phyloP scores from a whole-genome alignment of 2,329 filamentous ascomycete species.

The Gremmenia infestans region DNA sequence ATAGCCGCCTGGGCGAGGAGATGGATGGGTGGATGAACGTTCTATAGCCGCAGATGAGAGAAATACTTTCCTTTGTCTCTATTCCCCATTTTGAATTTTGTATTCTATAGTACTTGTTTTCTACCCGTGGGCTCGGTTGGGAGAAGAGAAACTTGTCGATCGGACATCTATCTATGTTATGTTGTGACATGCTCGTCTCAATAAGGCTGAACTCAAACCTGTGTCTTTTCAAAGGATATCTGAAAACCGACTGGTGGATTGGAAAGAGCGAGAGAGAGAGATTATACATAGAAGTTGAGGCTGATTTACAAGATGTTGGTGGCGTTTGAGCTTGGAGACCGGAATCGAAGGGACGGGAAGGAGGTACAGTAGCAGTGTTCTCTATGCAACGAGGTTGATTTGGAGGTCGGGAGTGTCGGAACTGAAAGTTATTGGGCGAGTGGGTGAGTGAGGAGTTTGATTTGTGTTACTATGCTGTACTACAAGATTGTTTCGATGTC shows the following conservation, averaged over 20 bases:
- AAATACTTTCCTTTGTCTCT: background rate
- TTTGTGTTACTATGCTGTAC: background rate
- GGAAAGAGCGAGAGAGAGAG: background rate
- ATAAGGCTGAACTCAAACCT: background rate
- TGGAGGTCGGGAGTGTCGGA: background rate
- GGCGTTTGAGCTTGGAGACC: background rate
- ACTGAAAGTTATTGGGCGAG: too few relatives aligned
- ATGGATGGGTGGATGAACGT: background rate
- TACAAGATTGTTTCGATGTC: background rate
- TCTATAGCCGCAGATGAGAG: background rate
- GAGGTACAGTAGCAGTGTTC: background rate
- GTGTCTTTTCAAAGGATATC: background rate
- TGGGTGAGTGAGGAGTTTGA: background rate
- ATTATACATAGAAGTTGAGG: background rate
- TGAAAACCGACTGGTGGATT: background rate
- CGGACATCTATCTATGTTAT: background rate
- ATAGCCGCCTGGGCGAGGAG: background rate
- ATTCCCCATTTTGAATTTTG: background rate
- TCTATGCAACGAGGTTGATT: background rate
- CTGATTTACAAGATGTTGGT: background rate
- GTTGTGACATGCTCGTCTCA: background rate
- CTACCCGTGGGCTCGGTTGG: background rate
- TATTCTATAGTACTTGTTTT: background rate
- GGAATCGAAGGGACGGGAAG: background rate
- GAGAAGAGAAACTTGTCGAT: background rate